Base-by-base conservation (phyloP, 2,329 filamentous ascomycete genomes). In the Sporothrix brunneoviolacea region DNA sequence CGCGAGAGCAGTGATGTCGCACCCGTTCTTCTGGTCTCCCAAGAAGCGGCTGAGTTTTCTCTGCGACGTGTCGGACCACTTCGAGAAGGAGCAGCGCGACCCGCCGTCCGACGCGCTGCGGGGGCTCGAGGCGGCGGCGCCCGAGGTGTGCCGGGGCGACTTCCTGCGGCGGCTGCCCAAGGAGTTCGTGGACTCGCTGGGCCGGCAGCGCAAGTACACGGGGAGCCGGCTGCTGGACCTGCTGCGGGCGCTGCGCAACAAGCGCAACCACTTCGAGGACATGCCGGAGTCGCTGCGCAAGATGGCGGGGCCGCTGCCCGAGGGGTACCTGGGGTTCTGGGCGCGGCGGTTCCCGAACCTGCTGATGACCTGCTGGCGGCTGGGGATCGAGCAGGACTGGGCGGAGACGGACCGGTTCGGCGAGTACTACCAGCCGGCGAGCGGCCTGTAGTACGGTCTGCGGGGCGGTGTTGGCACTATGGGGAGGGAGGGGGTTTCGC, bases 231-330 rank as follows among this genome's bases (percentile, higher is more conserved):
- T 98, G 63, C 70, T 98, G 49, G 93, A 98, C 67, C 74, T 98
- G 19, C 71, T 98, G 18, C 80, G 93, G 2, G 93, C 91, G 2
- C 72, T 98, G 50, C 77, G 93, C 21, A 98, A 98, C 69, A 98
- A 98, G 78, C 88, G 87, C 61, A 95, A 97, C 57, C 93, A 98
- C 64, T 98, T 96, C 65, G 91, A 95, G 62, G 93, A 98, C 65
- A 91, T 98, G 88, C 79, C 87, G 7, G 86, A 91, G 13, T 71
- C 81, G 43, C 77, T 95, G 55, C 91, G 78, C 60, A 72, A 71
- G 54, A 65, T 67, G 27, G 87, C 95, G 0, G 90, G 89, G 0
- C 70, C 82, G 8, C 64, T 91, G 53, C 86, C 89, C 0, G 83
- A 89, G 13, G 88, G 88, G 0, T 96, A 95, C 62, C 70, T 95